These are phyloP conservation scores for Thermothielavioides terrestris DNA, from an alignment of 495 filamentous ascomycete genomes.

Conservation along the genomic window DNA sequence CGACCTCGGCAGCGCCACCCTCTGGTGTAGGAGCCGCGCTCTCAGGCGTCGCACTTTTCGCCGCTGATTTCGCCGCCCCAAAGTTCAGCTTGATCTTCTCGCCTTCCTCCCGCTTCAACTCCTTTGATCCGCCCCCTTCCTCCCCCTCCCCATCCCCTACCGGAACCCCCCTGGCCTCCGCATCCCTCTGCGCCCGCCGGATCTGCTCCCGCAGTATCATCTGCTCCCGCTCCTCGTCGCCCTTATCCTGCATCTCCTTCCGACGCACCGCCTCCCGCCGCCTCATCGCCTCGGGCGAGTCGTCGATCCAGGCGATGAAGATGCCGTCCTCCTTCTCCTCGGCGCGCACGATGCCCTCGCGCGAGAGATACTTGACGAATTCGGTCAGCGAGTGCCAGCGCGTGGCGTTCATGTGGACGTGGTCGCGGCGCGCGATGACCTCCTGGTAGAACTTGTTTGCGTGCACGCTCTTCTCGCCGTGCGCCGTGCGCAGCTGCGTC, in stretches of 20 bases:
- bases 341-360: slow-evolving; percentile 76
- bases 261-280: slow-evolving; percentile 69
- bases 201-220: slow-evolving; percentile 72
- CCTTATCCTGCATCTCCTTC: slow-evolving; percentile 78
- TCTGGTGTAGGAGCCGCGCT: not conserved
- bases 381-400: slow-evolving; percentile 75
- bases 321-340: slow-evolving; percentile 86
- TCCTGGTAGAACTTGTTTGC: slow-evolving; percentile 92
- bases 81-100: slow-evolving; percentile 79
- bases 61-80: slow-evolving; percentile 26
- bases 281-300: slow-evolving; percentile 71
- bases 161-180: slow-evolving; percentile 36
- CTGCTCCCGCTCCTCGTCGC: slow-evolving; percentile 84
- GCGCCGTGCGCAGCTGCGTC: slow-evolving; percentile 60
- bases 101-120: slow-evolving; percentile 61
- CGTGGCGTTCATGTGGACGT: slow-evolving; percentile 90
- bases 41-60: not conserved
- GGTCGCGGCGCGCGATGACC: slow-evolving; percentile 70
- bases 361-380: slow-evolving; percentile 74
- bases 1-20: not conserved
- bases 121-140: slow-evolving; percentile 30
- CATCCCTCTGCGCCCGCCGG: slow-evolving; percentile 54
- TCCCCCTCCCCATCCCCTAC: not conserved
- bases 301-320: slow-evolving; percentile 84
- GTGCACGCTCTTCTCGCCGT: slow-evolving; percentile 77